Evolutionary conservation across 2,329 filamentous ascomycete species (phyloP).

Genomic region (Neodidymelliopsis sp.): DNA sequence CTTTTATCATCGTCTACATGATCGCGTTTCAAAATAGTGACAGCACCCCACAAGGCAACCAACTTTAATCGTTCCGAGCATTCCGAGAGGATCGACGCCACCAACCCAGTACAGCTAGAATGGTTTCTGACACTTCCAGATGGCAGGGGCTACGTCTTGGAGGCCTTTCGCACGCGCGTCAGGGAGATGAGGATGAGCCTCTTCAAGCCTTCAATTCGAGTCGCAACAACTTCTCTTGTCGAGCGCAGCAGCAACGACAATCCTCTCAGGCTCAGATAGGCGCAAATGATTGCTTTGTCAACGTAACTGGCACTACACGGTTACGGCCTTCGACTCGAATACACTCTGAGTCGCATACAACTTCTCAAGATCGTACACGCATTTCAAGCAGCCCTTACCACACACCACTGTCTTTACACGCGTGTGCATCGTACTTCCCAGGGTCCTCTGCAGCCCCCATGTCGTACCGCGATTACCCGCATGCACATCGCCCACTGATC

Average conservation of each 20-base stretch:
- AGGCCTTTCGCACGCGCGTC: slow-evolving; percentile 6
- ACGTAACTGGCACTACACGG: slow-evolving; percentile 2
- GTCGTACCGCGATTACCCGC: slow-evolving; percentile 35
- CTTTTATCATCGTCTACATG: no score
- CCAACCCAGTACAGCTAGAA: slow-evolving; percentile 13
- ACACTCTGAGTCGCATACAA: background rate
- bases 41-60: background rate
- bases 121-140: slow-evolving; percentile 6
- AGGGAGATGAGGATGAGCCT: slow-evolving; percentile 9
- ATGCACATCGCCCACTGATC: slow-evolving; percentile 37
- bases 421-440: background rate
- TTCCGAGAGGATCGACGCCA: slow-evolving; percentile 17
- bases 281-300: slow-evolving; percentile 1
- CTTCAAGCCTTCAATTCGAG: slow-evolving; percentile 1
- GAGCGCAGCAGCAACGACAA: background rate
- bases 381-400: background rate
- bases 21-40: background rate
- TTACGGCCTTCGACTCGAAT: slow-evolving; percentile 7
- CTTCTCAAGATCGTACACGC: background rate
- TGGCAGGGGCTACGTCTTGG: slow-evolving; percentile 13
- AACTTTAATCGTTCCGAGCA: slow-evolving; percentile 12
- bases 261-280: slow-evolving; percentile 1
- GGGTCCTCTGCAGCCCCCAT: slow-evolving; percentile 18
- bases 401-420: background rate
- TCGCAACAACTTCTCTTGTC: slow-evolving; percentile 1